Evolutionary conservation across 176 grass and related monocot species (phyloP), one percentile per base, ranked within the genome.

Genomic region (Carex kokanica): DNA sequence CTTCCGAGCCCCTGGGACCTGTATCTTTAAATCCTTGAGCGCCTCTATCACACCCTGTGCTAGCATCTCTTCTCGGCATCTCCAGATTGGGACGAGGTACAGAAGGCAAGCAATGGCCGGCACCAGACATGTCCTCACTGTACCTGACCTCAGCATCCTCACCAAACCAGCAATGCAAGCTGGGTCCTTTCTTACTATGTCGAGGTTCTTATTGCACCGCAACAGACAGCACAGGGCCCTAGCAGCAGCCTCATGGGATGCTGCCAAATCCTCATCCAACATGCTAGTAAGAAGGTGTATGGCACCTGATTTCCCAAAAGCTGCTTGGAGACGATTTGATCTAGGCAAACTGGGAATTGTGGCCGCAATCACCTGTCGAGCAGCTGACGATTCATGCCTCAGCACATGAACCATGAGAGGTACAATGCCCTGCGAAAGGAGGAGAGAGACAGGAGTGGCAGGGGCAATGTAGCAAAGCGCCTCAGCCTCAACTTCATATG

Each of bases 131-230:
- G 72, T 75, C 72, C 23, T 75, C 21, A 23, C 45, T 2, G 5
- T 54, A 75, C 47, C 27, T 9, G 47, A 54, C 45, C 23, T 75
- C 45, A 75, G 72, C 72, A 75, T 75, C 47, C 45, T 75, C 47
- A 75, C 72, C 72, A 75, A 53, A 75, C 72, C 72, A 53, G 72
- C 72, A 75, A 75, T 75, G 47, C 45, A 75, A 75, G 45, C 23
- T 75, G 47, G 72, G 72, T 75, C 2, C 20, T 21, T 75, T 54
- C 72, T 49, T 52, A 75, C 72, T 25, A 29, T 75, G 23, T 29
- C 8, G 14, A 75, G 12, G 47, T 75, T 75, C 47, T 53, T 75
- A 75, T 75, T 75, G 47, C 47, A 75, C 23, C 41, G 21, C 27
- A 75, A 75, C 72, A 75, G 47, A 75, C 21, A 75, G 47, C 43